Percentiles rank a stretch among this genome's conserved stretches.
These are phyloP conservation scores for Bigelowiella natans DNA, from an alignment of 78 protist genomes.

Conservation along the genomic window DNA sequence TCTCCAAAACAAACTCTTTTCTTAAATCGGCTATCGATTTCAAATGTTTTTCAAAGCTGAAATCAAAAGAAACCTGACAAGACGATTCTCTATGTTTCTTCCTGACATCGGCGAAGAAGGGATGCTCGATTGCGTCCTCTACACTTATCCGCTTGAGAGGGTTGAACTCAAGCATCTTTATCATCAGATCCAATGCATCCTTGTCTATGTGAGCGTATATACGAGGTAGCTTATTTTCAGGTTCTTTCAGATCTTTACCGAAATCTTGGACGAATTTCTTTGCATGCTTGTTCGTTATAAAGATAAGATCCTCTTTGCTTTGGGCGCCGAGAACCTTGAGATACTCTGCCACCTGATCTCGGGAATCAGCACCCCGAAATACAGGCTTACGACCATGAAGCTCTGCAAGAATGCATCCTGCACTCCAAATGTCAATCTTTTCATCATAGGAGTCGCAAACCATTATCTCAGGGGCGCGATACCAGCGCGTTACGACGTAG, in stretches of 20 bases:
- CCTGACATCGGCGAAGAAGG: neutral
- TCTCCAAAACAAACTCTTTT: neutral
- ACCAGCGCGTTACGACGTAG: neutral
- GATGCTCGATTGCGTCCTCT: slow-evolving; percentile 8
- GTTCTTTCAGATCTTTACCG: neutral
- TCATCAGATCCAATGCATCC: neutral
- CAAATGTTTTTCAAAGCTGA: neutral
- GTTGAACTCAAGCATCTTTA: slow-evolving; percentile 13
- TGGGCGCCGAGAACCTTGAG: neutral
- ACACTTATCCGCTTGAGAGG: slow-evolving; percentile 1
- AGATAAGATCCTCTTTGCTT: neutral
- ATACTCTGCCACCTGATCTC: neutral
- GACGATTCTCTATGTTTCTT: neutral
- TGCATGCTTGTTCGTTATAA: neutral
- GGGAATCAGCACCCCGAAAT: slow-evolving; percentile 3
- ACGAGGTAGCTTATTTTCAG: neutral
- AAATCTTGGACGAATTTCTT: neutral
- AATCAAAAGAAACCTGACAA: neutral
- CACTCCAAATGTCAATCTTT: slow-evolving; percentile 64
- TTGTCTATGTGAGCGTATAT: neutral
- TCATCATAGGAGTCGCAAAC: slow-evolving; percentile 6
- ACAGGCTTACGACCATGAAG: slow-evolving; percentile 29
- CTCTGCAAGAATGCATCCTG: slow-evolving; percentile 75
- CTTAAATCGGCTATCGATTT: neutral
- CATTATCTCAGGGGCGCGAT: slow-evolving; percentile 28